Base-by-base conservation (phyloP, 2,329 filamentous ascomycete species). In the Ambrosiella cleistominuta region DNA sequence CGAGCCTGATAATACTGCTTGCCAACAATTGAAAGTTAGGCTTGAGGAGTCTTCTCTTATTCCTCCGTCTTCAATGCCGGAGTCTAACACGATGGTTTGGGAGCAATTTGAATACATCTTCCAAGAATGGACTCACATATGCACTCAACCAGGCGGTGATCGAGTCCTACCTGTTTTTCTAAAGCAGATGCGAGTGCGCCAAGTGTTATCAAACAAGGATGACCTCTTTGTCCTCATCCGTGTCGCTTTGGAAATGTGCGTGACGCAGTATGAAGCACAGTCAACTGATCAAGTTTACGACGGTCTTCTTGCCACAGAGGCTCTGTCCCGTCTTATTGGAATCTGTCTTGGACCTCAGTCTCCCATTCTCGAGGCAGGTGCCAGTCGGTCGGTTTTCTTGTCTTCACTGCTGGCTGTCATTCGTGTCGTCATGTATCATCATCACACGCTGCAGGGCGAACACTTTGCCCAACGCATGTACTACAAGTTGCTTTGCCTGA, bases 41-140 rank as follows among this genome's bases (percentile, higher is more conserved):
- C 78, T 72, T 15, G 63, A 73, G 45, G 69, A 70, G 47, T 70
- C 74, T 2, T 69, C 69, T 1, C 63, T 74, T 5, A 63, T 70
- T 2, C 69, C 71, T 42, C 67, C 70, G 62, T 67, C 62, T 67
- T 61, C 67, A 12, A 15, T 9, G 73, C 55, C 74, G 75, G 57
- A 69, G 75, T 75, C 37, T 80, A 77, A 19, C 79, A 83, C 59
- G 76, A 80, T 72, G 44, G 75, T 79, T 38, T 83, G 83, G 63
- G 88, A 95, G 62, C 88, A 96, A 68, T 81, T 95, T 70, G 88
- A 94, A 64, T 97, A 98, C 67, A 78, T 96, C 17, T 96, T 98
- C 66, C 89, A 91, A 49, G 93, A 98, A 71, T 98, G 93, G 93
- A 80, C 91, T 36, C 82, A 85, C 61, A 78, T 96, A 7, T 85